Evolutionary conservation across 2,329 filamentous ascomycete genomes (phyloP).

Genomic region (Polytolypa hystricis): DNA sequence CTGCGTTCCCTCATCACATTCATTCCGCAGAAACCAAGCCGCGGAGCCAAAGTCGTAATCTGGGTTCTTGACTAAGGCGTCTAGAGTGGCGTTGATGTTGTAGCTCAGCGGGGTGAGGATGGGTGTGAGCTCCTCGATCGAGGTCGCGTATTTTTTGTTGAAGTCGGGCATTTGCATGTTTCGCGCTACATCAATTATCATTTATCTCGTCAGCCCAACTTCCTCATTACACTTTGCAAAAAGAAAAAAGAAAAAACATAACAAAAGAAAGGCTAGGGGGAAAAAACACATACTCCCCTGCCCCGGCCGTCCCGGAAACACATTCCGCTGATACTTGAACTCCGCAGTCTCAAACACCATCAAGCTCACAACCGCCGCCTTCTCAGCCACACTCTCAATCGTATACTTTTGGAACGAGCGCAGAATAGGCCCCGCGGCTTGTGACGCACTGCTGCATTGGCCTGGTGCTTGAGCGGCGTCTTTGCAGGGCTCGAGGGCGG

Average conservation of each 20-base stretch:
- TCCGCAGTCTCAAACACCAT: constrained; percentile 60
- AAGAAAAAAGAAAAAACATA: constrained; percentile 3
- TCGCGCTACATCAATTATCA: constrained; percentile 31
- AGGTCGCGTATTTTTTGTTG: constrained; percentile 45
- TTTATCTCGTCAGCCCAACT: not conserved
- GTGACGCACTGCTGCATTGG: constrained; percentile 56
- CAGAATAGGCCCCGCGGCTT: constrained; percentile 49
- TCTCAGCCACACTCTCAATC: constrained; percentile 45
- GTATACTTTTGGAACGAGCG: constrained; percentile 47
- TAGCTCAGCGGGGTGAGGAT: constrained; percentile 23
- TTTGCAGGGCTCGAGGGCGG: constrained; percentile 38
- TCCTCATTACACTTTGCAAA: not conserved
- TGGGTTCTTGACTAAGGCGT: constrained; percentile 38
- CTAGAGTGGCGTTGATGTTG: constrained; percentile 35
- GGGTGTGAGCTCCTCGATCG: constrained; percentile 33
- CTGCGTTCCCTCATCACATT: constrained; percentile 42
- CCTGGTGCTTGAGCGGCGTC: constrained; percentile 31
- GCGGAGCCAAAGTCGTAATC: constrained; percentile 47
- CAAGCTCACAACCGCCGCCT: constrained; percentile 59
- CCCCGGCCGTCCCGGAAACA: constrained; percentile 46
- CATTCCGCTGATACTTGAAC: constrained; percentile 62
- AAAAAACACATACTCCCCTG: constrained; percentile 21
- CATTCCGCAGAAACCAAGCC: constrained; percentile 49
- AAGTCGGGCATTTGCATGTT: constrained; percentile 52
- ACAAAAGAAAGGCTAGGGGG: not conserved